A percentile compares a stretch with the other conserved stretches of the same genome.
These are phyloP conservation scores for Sutorius eximius DNA, from an alignment of 1,284 basidiomycete genomes.

Conservation along the genomic window DNA sequence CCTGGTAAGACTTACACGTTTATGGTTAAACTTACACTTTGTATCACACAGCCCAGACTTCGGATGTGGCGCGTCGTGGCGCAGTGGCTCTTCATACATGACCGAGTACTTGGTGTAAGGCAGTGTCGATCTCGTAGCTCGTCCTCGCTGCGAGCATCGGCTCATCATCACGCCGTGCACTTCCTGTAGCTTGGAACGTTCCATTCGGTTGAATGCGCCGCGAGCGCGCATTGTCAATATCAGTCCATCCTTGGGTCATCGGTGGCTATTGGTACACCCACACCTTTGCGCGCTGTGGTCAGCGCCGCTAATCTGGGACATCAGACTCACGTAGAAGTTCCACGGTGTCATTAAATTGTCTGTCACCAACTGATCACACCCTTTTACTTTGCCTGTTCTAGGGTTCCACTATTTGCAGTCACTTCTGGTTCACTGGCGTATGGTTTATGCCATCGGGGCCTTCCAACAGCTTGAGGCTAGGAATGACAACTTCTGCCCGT, in stretches of 20 bases:
- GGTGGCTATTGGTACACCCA: constrained; percentile 2
- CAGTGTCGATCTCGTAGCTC: not conserved
- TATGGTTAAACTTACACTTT: no score
- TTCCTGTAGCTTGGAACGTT: not conserved
- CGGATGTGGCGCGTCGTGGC: no score
- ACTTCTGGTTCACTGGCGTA: not conserved
- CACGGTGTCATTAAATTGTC: no score
- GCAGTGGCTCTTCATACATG: no score
- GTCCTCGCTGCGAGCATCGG: not conserved
- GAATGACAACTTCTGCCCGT: not conserved
- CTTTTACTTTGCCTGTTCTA: no score
- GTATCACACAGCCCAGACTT: no score
- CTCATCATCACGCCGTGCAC: not conserved
- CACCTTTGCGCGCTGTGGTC: not conserved
- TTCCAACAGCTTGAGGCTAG: not conserved
- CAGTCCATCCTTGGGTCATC: not conserved
- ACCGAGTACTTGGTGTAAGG: no score
- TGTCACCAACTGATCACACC: no score
- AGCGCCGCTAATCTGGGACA: not conserved
- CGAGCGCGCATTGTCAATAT: not conserved
- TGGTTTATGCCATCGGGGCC: not conserved
- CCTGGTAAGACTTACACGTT: no score
- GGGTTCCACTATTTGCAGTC: not conserved
- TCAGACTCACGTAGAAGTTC: not conserved
- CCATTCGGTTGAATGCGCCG: not conserved